phyloP scores from a whole-genome alignment of 352 stramenopile genomes.

The Globisporangium iwayamae region DNA sequence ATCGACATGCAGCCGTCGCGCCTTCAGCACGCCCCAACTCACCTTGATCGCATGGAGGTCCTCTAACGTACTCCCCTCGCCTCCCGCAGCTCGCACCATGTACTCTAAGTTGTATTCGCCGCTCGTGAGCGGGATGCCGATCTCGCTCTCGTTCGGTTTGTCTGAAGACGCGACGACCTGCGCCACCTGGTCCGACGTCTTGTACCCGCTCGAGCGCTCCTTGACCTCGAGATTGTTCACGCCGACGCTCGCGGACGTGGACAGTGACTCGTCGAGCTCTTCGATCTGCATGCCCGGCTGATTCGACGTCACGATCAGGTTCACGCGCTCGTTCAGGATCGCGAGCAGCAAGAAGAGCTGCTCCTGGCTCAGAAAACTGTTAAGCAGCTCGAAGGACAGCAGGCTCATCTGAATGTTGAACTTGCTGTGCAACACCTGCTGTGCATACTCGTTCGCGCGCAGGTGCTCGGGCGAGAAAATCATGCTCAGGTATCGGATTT shows the following conservation, averaged over 20 bases:
- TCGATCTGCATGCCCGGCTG: conserved; percentile 67
- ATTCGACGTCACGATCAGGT: conserved; percentile 67
- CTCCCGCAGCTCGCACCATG: conserved; percentile 51
- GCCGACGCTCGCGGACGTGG: conserved; percentile 11
- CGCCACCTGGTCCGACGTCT: conserved; percentile 59
- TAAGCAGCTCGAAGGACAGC: conserved; percentile 80
- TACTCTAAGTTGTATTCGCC: conserved; percentile 72
- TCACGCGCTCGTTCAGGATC: conserved; percentile 78
- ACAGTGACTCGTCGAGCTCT: conserved; percentile 48
- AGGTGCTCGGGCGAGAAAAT: conserved; percentile 65
- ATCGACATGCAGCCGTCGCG: conserved; percentile 44
- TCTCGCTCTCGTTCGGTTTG: conserved; percentile 70
- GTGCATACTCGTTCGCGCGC: conserved; percentile 68
- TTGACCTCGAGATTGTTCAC: conserved; percentile 41
- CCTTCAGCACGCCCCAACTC: conserved; percentile 65
- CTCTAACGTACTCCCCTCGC: conserved; percentile 43
- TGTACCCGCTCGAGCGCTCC: conserved; percentile 35
- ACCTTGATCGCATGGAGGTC: conserved; percentile 67
- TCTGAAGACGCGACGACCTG: conserved; percentile 41
- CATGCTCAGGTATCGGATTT: conserved; percentile 62
- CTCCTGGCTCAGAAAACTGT: conserved; percentile 74
- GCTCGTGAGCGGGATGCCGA: conserved; percentile 49
- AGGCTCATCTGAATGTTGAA: conserved; percentile 82
- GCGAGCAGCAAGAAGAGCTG: conserved; percentile 71
- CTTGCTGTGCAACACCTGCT: conserved; percentile 77